Base-by-base conservation (phyloP, 768 basidiomycete genomes). In the Vishniacozyma victoriae region DNA sequence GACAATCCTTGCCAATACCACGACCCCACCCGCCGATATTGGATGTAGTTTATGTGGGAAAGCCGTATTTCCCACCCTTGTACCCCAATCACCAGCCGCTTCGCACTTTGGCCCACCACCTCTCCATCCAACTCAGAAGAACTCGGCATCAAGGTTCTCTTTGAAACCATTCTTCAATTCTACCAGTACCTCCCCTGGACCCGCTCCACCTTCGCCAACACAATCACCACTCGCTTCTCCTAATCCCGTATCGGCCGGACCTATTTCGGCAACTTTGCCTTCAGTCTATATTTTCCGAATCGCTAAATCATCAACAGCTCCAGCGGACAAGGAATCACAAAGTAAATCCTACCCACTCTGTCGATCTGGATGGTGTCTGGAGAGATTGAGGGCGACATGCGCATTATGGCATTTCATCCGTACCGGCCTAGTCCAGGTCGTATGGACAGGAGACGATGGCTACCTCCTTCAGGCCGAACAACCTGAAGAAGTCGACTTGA, bases 351-450 rank as follows among this genome's bases (percentile, higher is more conserved):
- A 93, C 69, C 87, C 91, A 1, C 75, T 95, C 2, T 95, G 90
- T 62, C 75, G 78, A 11, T 80, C 79, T 15, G 83, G 86, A n/a
- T 93, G 89, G 84, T 93, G 90, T 68, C 76, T 93, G 14, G 74
- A 79, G 4, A 80, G 91, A 6, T 76, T 95, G 16, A 81, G 90
- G 12, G 78, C 84, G 29, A 88, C 90, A n/a, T 92, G 89, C 70
- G 84, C 83, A 3, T 74, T 93, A 13, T 95, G 90, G 89, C 81
- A 85, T 15, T 93, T 87, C 61, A 82, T 93, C 42, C 80, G 88
- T 19, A 82, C 80, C 0, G 81, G 85, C 9, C 76, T 95, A 45
- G 76, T 93, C 16, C 87, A 90, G 50, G 84, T 83, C 57, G 75
- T 93, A 4, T 95, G 91, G 91, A 85, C 88, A 47, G 90, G 92